phyloP scores from a whole-genome alignment of 1,284 basidiomycete species.

The Sanghuangporus sanghuang region DNA sequence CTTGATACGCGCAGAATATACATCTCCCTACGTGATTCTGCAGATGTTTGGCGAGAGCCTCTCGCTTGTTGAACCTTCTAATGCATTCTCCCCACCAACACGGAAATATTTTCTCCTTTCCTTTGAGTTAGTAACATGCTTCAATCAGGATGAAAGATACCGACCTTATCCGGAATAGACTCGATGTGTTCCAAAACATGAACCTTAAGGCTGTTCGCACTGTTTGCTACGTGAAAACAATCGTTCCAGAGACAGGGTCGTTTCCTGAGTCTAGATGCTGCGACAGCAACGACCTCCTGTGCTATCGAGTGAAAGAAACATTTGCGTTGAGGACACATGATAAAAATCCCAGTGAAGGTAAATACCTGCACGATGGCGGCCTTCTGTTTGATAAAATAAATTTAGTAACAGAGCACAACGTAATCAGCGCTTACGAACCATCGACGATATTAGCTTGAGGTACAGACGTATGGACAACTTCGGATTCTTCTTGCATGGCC shows the following conservation, averaged over 20 bases:
- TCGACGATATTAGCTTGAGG: neutral
- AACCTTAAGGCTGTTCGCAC: conserved; percentile 41
- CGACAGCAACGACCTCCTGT: conserved; percentile 38
- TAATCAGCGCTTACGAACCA: conserved; percentile 15
- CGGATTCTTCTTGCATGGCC: neutral
- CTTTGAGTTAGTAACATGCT: conserved; percentile 27
- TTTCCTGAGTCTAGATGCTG: conserved; percentile 42
- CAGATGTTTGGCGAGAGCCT: conserved; percentile 35
- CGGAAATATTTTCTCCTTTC: conserved; percentile 27
- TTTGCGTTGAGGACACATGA: neutral
- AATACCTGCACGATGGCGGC: neutral
- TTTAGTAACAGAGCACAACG: neutral
- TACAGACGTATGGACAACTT: neutral
- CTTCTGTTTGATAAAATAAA: neutral
- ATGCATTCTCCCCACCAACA: conserved; percentile 49
- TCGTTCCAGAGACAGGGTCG: conserved; percentile 53
- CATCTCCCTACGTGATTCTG: conserved; percentile 38
- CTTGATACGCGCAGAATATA: conserved; percentile 43
- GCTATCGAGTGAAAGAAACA: conserved; percentile 20
- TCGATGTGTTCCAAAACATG: conserved; percentile 37
- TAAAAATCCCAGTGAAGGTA: neutral
- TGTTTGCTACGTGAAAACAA: conserved; percentile 52
- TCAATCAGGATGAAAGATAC: conserved; percentile 20
- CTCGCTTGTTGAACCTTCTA: conserved; percentile 28
- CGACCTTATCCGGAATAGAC: conserved; percentile 26